Evolutionary conservation across 805 yeast genomes (phyloP), one percentile per base, ranked within the genome.

Genomic region (Ogataea populi-albae): DNA sequence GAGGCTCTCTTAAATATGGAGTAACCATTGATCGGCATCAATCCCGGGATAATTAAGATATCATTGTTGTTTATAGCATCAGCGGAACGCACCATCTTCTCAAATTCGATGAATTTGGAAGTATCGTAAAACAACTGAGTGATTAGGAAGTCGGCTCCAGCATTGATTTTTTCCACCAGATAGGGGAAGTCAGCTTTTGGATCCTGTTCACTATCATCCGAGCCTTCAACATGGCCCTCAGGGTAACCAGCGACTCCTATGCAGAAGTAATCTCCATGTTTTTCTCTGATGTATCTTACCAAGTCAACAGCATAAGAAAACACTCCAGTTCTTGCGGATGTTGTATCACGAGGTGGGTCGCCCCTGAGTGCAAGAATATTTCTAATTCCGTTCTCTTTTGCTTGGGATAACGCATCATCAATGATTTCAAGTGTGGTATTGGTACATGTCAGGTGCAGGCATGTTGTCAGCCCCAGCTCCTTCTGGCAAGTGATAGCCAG

Each of bases 211-310:
- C 76, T 61, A 30, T 64, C 70, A 48, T 81, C 86, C 1, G 87
- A 71, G 10, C 94, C 91, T 49, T 89, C 96, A 23, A 86, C 88
- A 62, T 91, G 97, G 14, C 98, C 98, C 57, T 91, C 98, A 6
- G 98, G 96, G 59, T 91, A 91, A 1, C 94, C 97, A 2, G 98
- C 98, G 11, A 91, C 98, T 41, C 98, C 98, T 37, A 91, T 69
- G 55, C 96, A 85, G 63, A 91, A 91, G 49, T 79, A 82, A 54
- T 85, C 85, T 3, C 86, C 93, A 55, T 89, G 69, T 31, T 76
- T 59, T 35, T 68, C 46, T 47, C 75, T 77, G 47, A 93, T 89
- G 57, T 91, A 89, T 46, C 65, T 73, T 8, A 93, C 95, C 41
- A 93, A 72, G 57, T 93, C 98, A 1, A 77, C 82, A 1, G 98